These are phyloP conservation scores for Diutina mesorugosa DNA, from an alignment of 1,139 yeast genomes.

Conservation along the genomic window DNA sequence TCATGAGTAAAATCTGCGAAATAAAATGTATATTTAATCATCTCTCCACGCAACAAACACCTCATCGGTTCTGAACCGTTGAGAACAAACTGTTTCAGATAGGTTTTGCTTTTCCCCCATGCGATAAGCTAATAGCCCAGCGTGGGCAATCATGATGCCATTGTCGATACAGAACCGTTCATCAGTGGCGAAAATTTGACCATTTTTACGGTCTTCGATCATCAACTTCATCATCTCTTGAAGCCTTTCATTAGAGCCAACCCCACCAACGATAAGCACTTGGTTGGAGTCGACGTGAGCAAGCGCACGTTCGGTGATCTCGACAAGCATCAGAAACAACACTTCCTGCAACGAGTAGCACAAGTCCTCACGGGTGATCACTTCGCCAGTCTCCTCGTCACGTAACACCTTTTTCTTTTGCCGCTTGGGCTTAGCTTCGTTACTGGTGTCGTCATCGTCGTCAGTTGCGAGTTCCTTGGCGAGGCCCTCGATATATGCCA, in stretches of 20 bases:
- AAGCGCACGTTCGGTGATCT: constrained; percentile 96
- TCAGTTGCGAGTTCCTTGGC: constrained; percentile 51
- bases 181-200: constrained; percentile 84
- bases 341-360: constrained; percentile 92
- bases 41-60: constrained; percentile 86
- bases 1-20: not conserved
- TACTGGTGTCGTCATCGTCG: constrained; percentile 4
- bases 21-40: constrained; percentile 13
- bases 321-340: constrained; percentile 90
- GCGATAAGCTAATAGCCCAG: constrained; percentile 79
- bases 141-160: constrained; percentile 98
- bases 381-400: constrained; percentile 38
- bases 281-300: constrained; percentile 89
- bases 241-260: constrained; percentile 82
- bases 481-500: constrained; percentile 69
- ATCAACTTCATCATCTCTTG: constrained; percentile 94
- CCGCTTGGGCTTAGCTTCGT: constrained; percentile 29
- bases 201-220: constrained; percentile 77
- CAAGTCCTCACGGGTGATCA: constrained; percentile 70
- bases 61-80: constrained; percentile 87
- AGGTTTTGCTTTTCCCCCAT: constrained; percentile 60
- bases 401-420: constrained; percentile 11
- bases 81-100: constrained; percentile 76
- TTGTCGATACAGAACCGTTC: constrained; percentile 95
- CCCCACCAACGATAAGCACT: constrained; percentile 95